Percentiles rank a stretch among this genome's conserved stretches.
These are phyloP conservation scores for Suillus placidus DNA, from an alignment of 768 basidiomycete genomes.

Conservation along the genomic window DNA sequence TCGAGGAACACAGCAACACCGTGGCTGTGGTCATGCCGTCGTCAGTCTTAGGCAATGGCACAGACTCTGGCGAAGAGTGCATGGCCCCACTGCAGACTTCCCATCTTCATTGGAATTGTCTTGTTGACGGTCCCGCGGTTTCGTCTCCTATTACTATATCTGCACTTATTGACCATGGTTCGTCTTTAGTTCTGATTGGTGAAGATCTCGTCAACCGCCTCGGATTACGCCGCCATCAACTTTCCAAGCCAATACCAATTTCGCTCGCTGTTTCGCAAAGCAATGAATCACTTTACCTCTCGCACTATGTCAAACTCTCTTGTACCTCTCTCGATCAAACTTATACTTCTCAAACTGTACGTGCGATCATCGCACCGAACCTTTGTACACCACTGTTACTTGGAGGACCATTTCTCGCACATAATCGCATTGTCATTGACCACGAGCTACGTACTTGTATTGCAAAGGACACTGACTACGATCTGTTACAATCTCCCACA, in stretches of 20 bases:
- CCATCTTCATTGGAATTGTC: background rate
- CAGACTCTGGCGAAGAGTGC: background rate
- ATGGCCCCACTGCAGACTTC: background rate
- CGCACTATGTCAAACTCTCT: background rate
- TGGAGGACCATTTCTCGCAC: background rate
- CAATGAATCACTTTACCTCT: fast-evolving
- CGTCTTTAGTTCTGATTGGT: background rate
- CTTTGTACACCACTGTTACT: background rate
- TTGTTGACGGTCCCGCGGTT: background rate
- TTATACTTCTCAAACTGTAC: background rate
- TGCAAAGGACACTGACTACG: background rate
- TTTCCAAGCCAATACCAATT: background rate
- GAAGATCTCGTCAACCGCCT: background rate
- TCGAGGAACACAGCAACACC: fast-evolving
- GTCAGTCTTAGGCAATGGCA: fast-evolving
- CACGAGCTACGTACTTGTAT: background rate
- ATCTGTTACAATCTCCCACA: conserved; percentile 11
- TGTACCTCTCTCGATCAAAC: background rate
- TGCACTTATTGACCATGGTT: background rate
- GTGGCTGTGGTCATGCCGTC: background rate
- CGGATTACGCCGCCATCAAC: background rate
- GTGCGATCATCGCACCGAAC: background rate
- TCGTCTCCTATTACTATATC: background rate
- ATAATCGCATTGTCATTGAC: background rate
- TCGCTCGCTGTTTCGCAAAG: background rate